Conservation (phyloP, 1,284 basidiomycete genomes). For the Mycosarcoma maydis region DNA sequence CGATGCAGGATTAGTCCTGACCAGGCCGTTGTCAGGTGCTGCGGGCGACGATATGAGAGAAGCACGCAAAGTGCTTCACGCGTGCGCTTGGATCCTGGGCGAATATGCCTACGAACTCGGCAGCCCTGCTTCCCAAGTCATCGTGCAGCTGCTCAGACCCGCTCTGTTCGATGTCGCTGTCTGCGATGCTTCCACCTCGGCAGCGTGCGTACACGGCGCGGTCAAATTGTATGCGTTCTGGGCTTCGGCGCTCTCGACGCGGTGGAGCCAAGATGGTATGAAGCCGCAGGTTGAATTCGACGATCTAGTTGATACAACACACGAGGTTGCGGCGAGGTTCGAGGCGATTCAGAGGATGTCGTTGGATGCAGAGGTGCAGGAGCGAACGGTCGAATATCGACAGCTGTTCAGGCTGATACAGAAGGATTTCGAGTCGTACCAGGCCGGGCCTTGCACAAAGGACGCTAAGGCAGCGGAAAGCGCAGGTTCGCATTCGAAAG, state of each 20-base stretch:
- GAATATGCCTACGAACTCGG: slow-evolving; percentile 76
- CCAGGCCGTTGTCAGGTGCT: slow-evolving; percentile 69
- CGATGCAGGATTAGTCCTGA: slow-evolving; percentile 67
- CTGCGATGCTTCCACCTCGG: slow-evolving; percentile 34
- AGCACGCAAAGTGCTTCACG: slow-evolving; percentile 78
- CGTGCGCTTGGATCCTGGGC: slow-evolving; percentile 93
- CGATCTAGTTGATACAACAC: slow-evolving; percentile 73
- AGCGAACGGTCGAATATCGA: slow-evolving; percentile 82
- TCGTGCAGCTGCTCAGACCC: slow-evolving; percentile 71
- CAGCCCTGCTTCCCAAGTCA: slow-evolving; percentile 50
- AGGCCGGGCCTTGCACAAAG: too few species aligned
- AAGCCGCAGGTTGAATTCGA: slow-evolving; percentile 71
- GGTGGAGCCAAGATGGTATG: slow-evolving; percentile 82
- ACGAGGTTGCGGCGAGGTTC: slow-evolving; percentile 73
- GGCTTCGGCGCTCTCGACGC: slow-evolving; percentile 77
- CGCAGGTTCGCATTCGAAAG: too few species aligned
- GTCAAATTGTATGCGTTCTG: slow-evolving; percentile 88
- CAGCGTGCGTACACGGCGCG: slow-evolving; percentile 78
- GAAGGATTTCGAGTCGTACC: slow-evolving; percentile 74
- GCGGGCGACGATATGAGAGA: slow-evolving; percentile 63
- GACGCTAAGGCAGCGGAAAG: too few species aligned
- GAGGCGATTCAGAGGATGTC: slow-evolving; percentile 71
- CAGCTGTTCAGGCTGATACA: slow-evolving; percentile 83
- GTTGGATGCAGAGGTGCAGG: slow-evolving; percentile 85
- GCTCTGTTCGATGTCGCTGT: slow-evolving; percentile 28